Conservation (phyloP, 2,329 filamentous ascomycete genomes). For the Fusarium sp. region DNA sequence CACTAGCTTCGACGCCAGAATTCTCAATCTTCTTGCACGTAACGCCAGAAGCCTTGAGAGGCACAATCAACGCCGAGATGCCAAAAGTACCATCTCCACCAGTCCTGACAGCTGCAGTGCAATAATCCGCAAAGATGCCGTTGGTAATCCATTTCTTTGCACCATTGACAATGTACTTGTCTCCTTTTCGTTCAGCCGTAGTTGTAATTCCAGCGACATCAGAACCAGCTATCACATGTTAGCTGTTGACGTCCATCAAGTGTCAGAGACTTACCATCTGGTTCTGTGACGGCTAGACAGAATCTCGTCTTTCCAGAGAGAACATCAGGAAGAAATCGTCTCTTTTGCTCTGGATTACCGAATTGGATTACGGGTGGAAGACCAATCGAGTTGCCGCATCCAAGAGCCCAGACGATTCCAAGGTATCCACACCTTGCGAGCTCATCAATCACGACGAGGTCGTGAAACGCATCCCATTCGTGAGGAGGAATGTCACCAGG, state of each 20-base stretch:
- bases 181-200: not conserved
- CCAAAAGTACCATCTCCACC: not conserved
- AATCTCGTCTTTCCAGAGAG: not conserved
- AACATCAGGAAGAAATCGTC: not conserved
- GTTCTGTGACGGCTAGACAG: not conserved
- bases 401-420: not conserved
- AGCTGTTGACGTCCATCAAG: accelerated
- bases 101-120: not conserved
- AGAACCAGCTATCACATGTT: not conserved
- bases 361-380: not conserved
- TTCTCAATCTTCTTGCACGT: not conserved
- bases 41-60: not conserved
- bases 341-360: not conserved
- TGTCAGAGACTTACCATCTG: not conserved
- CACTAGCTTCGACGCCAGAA: not conserved
- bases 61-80: not conserved
- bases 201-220: not conserved
- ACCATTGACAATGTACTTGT: not conserved
- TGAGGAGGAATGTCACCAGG: not conserved
- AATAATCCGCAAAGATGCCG: not conserved
- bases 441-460: not conserved
- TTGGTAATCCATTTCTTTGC: constrained; percentile 1
- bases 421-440: not conserved
- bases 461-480: not conserved
- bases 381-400: not conserved